Base-by-base conservation (phyloP, 2,329 filamentous ascomycete genomes). In the Drechslerella dactyloides region DNA sequence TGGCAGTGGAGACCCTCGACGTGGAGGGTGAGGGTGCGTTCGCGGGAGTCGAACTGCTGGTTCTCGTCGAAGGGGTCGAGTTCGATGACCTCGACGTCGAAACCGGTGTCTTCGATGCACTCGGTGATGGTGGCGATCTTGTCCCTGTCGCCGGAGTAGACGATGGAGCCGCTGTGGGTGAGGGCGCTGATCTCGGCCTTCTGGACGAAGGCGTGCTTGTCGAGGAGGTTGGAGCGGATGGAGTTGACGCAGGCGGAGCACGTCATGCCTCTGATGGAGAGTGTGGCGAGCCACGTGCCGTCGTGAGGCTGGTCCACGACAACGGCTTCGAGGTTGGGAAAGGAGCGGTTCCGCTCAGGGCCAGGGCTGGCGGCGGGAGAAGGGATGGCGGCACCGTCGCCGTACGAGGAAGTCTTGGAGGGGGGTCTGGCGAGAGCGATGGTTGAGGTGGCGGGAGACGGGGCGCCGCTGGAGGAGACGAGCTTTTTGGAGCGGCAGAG, bases 181-280 rank as follows among this genome's bases (percentile, higher is more conserved):
- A 91, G 82, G 8, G 91, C 81, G 74, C 87, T 89, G 75, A 91
- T 85, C 0, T 81, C 81, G 44, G 85, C 82, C 3, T 84, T 83
- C 55, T 82, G 81, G 24, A 91, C 81, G 81, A 84, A 88, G 3
- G 84, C 82, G 21, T 83, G 79, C 72, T 85, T 84, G 52, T 84
- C 27, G 27, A 33, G 80, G 40, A 91, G 78, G 73, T 85, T 84
- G 5, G 83, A 80, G 11, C 84, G 87, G 74, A 91, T 85, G 42
- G 83, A 82, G 76, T 87, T 87, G 59, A 83, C 83, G 76, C 89
- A 92, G 11, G 87, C 84, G 13, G 86, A 85, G 77, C 89, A 91
- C 2, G 87, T 90, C 89, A 92, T 91, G 58, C 89, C 89, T 27
- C 84, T 85, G 44, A 92, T 83, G 19, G 87, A 85, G n/a, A 87